Conservation (phyloP, 2,329 filamentous ascomycete genomes). For the Cordyceps cateniannulata region DNA sequence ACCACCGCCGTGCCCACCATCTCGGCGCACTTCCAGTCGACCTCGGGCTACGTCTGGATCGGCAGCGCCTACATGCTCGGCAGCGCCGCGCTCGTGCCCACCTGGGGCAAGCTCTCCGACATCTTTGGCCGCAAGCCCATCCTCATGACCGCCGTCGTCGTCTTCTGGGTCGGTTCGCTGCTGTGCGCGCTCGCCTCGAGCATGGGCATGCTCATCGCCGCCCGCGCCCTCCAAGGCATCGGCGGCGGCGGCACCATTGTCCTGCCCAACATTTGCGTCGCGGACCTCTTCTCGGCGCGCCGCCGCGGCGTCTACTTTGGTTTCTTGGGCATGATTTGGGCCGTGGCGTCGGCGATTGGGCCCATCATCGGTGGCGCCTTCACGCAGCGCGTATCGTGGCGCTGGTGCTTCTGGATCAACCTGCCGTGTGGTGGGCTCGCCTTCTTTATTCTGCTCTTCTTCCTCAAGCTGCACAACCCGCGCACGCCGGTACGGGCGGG, state of each 20-base stretch:
- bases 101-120: conserved; percentile 61
- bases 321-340: conserved; percentile 53
- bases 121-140: conserved; percentile 53
- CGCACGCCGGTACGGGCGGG: conserved; percentile 56
- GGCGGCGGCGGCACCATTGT: conserved; percentile 53
- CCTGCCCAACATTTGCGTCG: conserved; percentile 53
- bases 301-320: conserved; percentile 47
- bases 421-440: conserved; percentile 40
- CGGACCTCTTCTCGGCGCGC: conserved; percentile 48
- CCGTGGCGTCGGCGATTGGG: conserved; percentile 57
- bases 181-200: conserved; percentile 44
- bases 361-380: conserved; percentile 65
- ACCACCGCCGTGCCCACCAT: conserved; percentile 63
- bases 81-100: conserved; percentile 58
- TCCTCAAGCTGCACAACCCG: conserved; percentile 63
- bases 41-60: conserved; percentile 70
- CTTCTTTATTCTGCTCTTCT: conserved; percentile 47
- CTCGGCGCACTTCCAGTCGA: conserved; percentile 55
- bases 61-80: conserved; percentile 68
- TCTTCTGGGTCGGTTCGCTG: conserved; percentile 50
- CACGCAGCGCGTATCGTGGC: conserved; percentile 57
- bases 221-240: conserved; percentile 49
- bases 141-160: conserved; percentile 41
- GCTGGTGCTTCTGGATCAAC: conserved; percentile 68
- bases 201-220: conserved; percentile 48